These are phyloP conservation scores for Lipomyces sp. DNA, from an alignment of 805 yeast genomes.

Conservation along the genomic window DNA sequence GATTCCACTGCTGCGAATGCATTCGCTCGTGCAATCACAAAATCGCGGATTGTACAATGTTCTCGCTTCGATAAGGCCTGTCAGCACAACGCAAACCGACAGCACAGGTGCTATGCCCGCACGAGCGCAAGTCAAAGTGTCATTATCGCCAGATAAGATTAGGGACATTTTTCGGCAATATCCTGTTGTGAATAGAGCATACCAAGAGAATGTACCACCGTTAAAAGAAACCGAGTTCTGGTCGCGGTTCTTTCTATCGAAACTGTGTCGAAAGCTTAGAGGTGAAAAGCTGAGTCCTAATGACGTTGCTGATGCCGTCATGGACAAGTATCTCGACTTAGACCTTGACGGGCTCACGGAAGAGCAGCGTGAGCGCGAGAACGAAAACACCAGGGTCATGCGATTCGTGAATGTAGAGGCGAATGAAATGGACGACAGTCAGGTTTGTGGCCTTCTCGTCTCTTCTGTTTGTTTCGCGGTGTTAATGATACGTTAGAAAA, in stretches of 20 bases:
- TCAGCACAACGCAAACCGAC: constrained; percentile 76
- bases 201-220: constrained; percentile 85
- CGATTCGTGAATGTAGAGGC: constrained; percentile 76
- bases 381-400: constrained; percentile 48
- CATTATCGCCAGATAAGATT: constrained; percentile 86
- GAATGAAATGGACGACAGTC: constrained; percentile 59
- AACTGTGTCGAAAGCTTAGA: constrained; percentile 77
- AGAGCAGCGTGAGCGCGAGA: constrained; percentile 19
- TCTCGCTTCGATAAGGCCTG: constrained; percentile 83
- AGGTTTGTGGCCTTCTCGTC: constrained; percentile 4
- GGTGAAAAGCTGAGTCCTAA: constrained; percentile 79
- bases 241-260: constrained; percentile 92
- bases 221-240: constrained; percentile 89
- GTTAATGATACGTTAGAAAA: constrained; percentile 17
- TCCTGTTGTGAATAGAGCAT: constrained; percentile 86
- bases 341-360: constrained; percentile 54
- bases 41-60: constrained; percentile 93
- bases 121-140: constrained; percentile 70
- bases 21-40: constrained; percentile 79
- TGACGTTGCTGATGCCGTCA: constrained; percentile 76
- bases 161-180: constrained; percentile 87
- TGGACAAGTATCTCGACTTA: constrained; percentile 76
- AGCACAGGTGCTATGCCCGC: constrained; percentile 41
- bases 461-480: not conserved
- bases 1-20: constrained; percentile 68